A percentile compares a stretch with the other conserved stretches of the same genome.
Conservation (phyloP, 768 basidiomycete genomes). For the Serendipita vermifera region DNA sequence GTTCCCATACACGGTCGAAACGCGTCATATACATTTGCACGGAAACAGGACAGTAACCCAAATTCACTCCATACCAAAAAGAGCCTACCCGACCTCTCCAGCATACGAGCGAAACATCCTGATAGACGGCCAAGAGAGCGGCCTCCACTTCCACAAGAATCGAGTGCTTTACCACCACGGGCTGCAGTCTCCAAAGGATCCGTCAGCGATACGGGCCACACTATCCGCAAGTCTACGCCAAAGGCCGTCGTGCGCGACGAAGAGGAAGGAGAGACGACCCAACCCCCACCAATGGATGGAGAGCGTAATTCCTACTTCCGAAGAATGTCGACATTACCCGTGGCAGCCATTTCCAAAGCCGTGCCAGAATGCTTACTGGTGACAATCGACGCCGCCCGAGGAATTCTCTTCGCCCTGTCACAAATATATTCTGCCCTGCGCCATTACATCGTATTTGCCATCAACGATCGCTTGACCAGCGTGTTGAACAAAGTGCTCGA, state of each 20-base stretch:
- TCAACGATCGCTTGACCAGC: conserved; percentile 69
- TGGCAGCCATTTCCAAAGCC: conserved; percentile 43
- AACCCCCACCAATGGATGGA: conserved; percentile 41
- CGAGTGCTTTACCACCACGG: conserved; percentile 1
- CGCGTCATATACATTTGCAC: conserved; percentile 37
- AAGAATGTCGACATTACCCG: conserved; percentile 67
- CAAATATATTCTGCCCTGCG: conserved; percentile 83
- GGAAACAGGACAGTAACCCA: conserved; percentile 26
- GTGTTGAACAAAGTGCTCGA: conserved; percentile 75
- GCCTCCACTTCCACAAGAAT: background rate
- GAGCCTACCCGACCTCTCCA: conserved; percentile 75
- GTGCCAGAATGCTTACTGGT: conserved; percentile 56
- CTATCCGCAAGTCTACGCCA: conserved; percentile 21
- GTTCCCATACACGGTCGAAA: conserved; percentile 32
- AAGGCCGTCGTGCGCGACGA: conserved; percentile 20
- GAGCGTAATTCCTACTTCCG: conserved; percentile 91
- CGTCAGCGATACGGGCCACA: conserved; percentile 31
- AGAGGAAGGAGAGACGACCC: conserved; percentile 23
- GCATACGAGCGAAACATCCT: conserved; percentile 25
- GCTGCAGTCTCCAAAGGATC: conserved; percentile 10
- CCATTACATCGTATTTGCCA: conserved; percentile 72
- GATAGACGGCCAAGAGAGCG: conserved; percentile 19
- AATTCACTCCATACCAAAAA: conserved; percentile 48
- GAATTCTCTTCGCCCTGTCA: conserved; percentile 80
- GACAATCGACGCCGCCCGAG: conserved; percentile 79